Evolutionary conservation across 2,329 filamentous ascomycete genomes (phyloP).

Genomic region (Camillea tinctor): DNA sequence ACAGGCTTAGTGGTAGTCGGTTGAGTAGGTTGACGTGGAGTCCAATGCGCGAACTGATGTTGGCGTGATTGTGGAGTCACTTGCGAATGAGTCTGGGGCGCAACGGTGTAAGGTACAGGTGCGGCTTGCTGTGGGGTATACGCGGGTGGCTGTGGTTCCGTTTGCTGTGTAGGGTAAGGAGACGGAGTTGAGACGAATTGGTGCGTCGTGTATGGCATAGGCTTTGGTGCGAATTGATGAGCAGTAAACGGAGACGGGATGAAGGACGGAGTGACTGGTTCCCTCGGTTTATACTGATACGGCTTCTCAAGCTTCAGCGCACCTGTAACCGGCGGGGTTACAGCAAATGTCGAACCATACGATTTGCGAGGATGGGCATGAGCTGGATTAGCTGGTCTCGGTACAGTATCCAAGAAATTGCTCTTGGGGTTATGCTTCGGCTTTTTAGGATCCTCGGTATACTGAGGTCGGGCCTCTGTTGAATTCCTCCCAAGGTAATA

Average conservation of each 20-base stretch:
- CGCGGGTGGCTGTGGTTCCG: constrained; percentile 7
- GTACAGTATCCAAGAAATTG: constrained; percentile 71
- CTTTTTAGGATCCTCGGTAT: constrained; percentile 70
- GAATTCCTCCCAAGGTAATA: constrained; percentile 83
- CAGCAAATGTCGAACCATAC: constrained; percentile 28
- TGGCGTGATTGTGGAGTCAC: constrained; percentile 9
- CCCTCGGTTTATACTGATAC: constrained; percentile 36
- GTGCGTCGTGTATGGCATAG: constrained; percentile 22
- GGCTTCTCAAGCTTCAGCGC: constrained; percentile 30
- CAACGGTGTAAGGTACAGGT: neutral
- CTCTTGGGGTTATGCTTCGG: constrained; percentile 65
- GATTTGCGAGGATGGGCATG: constrained; percentile 25
- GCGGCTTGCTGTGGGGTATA: neutral
- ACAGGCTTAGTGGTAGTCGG: constrained; percentile 3
- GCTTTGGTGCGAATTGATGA: constrained; percentile 36
- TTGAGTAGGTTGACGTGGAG: constrained; percentile 3
- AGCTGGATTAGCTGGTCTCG: constrained; percentile 41
- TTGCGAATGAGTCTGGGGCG: neutral
- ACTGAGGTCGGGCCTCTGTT: constrained; percentile 87
- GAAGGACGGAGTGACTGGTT: constrained; percentile 24
- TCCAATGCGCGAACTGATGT: neutral
- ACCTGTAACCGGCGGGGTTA: constrained; percentile 15
- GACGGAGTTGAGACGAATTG: constrained; percentile 20
- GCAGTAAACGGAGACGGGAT: constrained; percentile 31
- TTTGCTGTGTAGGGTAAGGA: neutral